Evolutionary conservation across 2,329 filamentous ascomycete species (phyloP), one percentile per base, ranked within the genome.

Genomic region (Colletotrichum tanaceti): DNA sequence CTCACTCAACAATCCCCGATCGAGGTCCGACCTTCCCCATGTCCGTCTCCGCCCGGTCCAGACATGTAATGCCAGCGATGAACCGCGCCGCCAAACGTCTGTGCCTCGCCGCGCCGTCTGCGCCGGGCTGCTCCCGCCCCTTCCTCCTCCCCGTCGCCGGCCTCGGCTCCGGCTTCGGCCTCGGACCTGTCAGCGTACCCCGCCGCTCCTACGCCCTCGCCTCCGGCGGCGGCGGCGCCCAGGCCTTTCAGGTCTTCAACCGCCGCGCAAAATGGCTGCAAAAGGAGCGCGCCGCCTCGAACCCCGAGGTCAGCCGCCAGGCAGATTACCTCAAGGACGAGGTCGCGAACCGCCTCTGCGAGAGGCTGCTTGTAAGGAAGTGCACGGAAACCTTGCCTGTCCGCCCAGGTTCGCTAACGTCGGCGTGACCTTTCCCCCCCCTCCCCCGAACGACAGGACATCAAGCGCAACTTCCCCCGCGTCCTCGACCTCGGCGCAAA

Each of bases 321-420:
- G 91, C 93, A 28, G 96, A 98, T 81, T 98, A 98, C 77, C 83
- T 99, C 64, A 94, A 94, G 77, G 94, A 98, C 77, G 95, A 98
- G 78, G 91, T 98, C 5, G 96, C 96, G 58, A 84, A 86, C 53
- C 88, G 96, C 58, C 83, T 99, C 32, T 93, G 92, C 74, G 95
- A 98, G 74, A 87, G 96, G 54, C 84, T 99, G 58, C 84, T 98
- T 73, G 92, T 94, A 82, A 46, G 79, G 28, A 32, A 32, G 28
- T 7, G 28, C 9, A 32, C 28, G 28, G 28, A 32, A 10, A 32
- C 28, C 28, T 9, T 32, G 28, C 28, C 28, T 32, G 28, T 7
- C 1, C 28, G 2, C 28, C 7, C 28, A 32, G 28, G 28, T 9
- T 32, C 28, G 28, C 28, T 32, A 32, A 32, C 28, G 7, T 32